A percentile compares a stretch with the other conserved stretches of the same genome.
Conservation (phyloP, 768 basidiomycete genomes). For the Rubroboletus pulcherrimus region DNA sequence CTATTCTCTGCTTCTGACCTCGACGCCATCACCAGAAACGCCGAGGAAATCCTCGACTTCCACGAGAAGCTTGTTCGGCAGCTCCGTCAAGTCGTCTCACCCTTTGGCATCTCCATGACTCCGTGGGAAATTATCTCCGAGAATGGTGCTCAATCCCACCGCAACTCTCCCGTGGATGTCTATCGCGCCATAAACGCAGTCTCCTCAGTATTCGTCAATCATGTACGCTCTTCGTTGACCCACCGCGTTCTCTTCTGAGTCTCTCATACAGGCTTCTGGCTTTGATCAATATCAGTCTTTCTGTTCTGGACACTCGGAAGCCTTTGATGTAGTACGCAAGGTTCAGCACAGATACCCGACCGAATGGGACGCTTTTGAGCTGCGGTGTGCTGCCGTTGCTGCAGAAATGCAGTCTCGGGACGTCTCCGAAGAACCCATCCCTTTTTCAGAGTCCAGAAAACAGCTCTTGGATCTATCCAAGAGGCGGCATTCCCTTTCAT, state of each 20-base stretch:
- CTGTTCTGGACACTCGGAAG: conserved; percentile 84
- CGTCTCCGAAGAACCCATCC: conserved; percentile 1
- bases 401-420: conserved; percentile 31
- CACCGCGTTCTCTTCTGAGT: background rate
- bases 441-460: conserved; percentile 5
- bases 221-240: conserved; percentile 37
- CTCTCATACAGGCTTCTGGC: conserved; percentile 51
- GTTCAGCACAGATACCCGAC: conserved; percentile 56
- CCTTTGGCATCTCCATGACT: conserved; percentile 47
- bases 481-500: conserved; percentile 45
- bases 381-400: conserved; percentile 61
- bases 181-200: conserved; percentile 36
- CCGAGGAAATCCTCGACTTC: conserved; percentile 59
- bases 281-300: conserved; percentile 83
- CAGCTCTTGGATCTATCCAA: conserved; percentile 34
- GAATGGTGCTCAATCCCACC: background rate
- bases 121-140: conserved; percentile 18
- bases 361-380: conserved; percentile 86
- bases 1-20: conserved; percentile 59
- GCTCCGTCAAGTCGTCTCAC: conserved; percentile 46
- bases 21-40: conserved; percentile 60
- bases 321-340: conserved; percentile 67
- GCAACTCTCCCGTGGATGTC: conserved; percentile 37
- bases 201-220: conserved; percentile 54
- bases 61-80: conserved; percentile 66